Percentiles rank a stretch among this genome's conserved stretches.
These are phyloP conservation scores for Solanum virginianum DNA, from an alignment of 257 asterid genomes.

Conservation along the genomic window DNA sequence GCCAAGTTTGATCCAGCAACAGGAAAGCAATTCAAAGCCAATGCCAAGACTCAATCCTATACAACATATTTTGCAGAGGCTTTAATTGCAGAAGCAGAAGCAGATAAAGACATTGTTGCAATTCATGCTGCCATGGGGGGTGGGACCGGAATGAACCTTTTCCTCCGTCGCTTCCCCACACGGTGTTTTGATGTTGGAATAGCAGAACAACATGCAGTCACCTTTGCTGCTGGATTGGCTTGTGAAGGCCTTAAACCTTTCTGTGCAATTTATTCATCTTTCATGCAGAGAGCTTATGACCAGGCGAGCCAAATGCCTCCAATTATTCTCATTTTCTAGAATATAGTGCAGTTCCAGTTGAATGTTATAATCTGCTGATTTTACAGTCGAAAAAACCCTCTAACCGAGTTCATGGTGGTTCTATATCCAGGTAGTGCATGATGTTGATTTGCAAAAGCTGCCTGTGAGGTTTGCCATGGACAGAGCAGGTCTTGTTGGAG, in stretches of 20 bases:
- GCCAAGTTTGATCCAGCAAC: constrained; percentile 89
- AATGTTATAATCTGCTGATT: neutral
- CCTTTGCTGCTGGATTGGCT: constrained; percentile 95
- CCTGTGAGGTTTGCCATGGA: constrained; percentile 95
- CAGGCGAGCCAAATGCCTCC: constrained; percentile 38
- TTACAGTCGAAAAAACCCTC: neutral
- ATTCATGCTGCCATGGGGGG: constrained; percentile 99
- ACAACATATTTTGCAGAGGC: constrained; percentile 96
- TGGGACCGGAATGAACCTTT: constrained; percentile 86
- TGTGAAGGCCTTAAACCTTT: constrained; percentile 96
- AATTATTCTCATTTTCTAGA: neutral
- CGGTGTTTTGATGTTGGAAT: constrained; percentile 90
- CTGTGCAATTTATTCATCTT: constrained; percentile 83
- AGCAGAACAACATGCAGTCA: constrained; percentile 97
- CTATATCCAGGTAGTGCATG: constrained; percentile 72
- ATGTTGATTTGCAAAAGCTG: constrained; percentile 93
- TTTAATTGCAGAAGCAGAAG: constrained; percentile 85
- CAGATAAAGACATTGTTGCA: constrained; percentile 70
- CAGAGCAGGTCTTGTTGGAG: constrained; percentile 91
- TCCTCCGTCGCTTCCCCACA: constrained; percentile 73
- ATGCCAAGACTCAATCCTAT: constrained; percentile 67
- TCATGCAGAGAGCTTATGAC: constrained; percentile 88
- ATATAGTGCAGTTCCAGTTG: neutral
- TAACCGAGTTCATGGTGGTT: neutral
- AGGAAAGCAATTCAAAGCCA: constrained; percentile 79